Conservation (phyloP, 1,284 basidiomycete species). For the Cryptococcus wingfieldii region DNA sequence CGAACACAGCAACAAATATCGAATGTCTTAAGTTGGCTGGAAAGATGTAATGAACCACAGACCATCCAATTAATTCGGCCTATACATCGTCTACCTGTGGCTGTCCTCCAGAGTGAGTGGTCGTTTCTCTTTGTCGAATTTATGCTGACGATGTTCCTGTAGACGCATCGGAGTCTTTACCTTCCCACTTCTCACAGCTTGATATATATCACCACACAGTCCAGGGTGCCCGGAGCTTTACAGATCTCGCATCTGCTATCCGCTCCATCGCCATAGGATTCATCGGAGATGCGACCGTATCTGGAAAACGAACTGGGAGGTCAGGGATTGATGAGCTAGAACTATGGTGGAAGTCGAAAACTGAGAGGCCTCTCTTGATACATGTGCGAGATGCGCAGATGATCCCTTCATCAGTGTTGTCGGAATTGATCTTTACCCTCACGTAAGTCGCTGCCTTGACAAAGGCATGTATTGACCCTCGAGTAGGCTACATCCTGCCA, state of each 20-base stretch:
- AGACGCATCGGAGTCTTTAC: constrained; percentile 21
- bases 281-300: constrained; percentile 22
- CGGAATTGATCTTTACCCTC: constrained; percentile 39
- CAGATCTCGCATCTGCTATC: constrained; percentile 25
- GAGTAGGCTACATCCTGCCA: constrained; percentile 23
- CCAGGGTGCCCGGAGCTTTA: constrained; percentile 19
- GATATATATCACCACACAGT: constrained; percentile 13
- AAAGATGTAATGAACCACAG: constrained; percentile 15
- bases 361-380: constrained; percentile 23
- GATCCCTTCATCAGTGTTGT: constrained; percentile 20
- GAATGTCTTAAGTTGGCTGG: constrained; percentile 37
- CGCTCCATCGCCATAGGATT: constrained; percentile 27
- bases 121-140: too few species aligned
- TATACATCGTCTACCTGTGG: constrained; percentile 29
- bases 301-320: constrained; percentile 28
- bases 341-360: constrained; percentile 24
- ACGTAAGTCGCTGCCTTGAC: constrained; percentile 17
- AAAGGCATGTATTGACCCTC: neutral
- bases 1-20: constrained; percentile 30
- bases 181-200: constrained; percentile 6
- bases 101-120: constrained; percentile 35
- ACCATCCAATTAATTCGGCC: constrained; percentile 15
- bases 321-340: constrained; percentile 39
- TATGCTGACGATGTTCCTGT: neutral
- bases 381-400: constrained; percentile 39